These are phyloP conservation scores for Chernovozyma aurita DNA, from an alignment of 1,139 yeast genomes.

Conservation along the genomic window DNA sequence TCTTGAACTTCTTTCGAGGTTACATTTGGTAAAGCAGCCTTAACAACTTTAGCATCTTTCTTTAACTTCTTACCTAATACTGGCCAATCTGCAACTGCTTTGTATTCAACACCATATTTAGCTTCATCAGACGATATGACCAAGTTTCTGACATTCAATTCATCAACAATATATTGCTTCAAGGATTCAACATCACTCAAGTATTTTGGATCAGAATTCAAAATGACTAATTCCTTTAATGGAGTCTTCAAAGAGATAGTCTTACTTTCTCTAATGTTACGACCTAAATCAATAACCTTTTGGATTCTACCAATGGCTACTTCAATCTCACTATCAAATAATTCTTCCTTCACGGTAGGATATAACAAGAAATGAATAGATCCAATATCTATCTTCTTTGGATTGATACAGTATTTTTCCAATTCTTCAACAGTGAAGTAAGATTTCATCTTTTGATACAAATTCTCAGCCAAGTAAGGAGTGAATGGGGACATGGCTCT, in stretches of 20 bases:
- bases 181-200: conserved; percentile 75
- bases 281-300: conserved; percentile 91
- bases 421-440: conserved; percentile 56
- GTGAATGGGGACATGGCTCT: conserved; percentile 99
- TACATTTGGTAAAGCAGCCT: conserved; percentile 83
- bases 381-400: conserved; percentile 50
- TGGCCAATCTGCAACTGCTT: conserved; percentile 98
- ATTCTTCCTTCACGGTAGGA: conserved; percentile 81
- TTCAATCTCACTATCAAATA: conserved; percentile 75
- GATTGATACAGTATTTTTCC: conserved; percentile 36
- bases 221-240: conserved; percentile 77
- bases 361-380: conserved; percentile 91
- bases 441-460: conserved; percentile 70
- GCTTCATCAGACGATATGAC: conserved; percentile 88
- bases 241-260: conserved; percentile 93
- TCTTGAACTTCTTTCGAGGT: conserved; percentile 78
- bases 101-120: conserved; percentile 86
- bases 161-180: conserved; percentile 78
- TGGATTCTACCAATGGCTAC: conserved; percentile 94
- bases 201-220: conserved; percentile 74
- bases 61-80: conserved; percentile 95
- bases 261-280: conserved; percentile 95
- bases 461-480: conserved; percentile 89
- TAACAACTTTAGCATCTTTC: conserved; percentile 89
- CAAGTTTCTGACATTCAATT: conserved; percentile 86